Base-by-base conservation (phyloP, 805 yeast species). In the Pichia membranifaciens region DNA sequence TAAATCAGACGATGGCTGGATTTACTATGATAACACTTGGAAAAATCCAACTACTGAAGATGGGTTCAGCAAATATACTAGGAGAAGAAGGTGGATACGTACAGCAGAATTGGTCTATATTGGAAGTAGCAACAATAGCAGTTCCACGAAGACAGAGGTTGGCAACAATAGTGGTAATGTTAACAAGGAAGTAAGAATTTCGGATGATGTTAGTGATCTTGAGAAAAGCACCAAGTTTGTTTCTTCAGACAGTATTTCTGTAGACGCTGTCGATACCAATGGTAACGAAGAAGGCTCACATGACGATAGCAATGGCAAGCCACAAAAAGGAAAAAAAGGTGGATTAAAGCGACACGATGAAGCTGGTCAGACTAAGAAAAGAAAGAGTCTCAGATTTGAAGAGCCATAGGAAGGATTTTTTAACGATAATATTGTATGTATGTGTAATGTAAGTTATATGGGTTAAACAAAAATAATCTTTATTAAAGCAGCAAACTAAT, bases 71-170 rank as follows among this genome's bases (percentile, higher is more conserved):
- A 89, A 88, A 64, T 91, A 89, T 61, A 91, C 98, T 5, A 78
- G 99, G 65, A 78, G 96, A 61, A 79, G 99, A 70, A 76, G 97
- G 61, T 91, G 99, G 99, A 78, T 91, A 15, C 78, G 99, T 54
- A 87, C 95, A 1, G 99, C 99, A 0, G 95, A 87, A 63, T 72
- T 89, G 54, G 82, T 85, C 7, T 66, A 75, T 4, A 56, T 49
- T 31, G 50, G 47, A 4, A 43, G 36, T 17, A 20, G 10, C 22
- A 29, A 17, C n/a, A 25, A 12, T 25, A 41, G 21, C 7, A 28
- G n/a, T 10, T n/a, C n/a, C n/a, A 23, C 28, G 5, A 21, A 40
- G 9, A 10, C 20, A 5, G 37, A 18, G 2, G n/a, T 21, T 25
- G 18, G 8, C 13, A n/a, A 8, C 28, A n/a, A 21, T 8, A 22